These are phyloP conservation scores for Nothopassalora personata DNA, from an alignment of 2,329 filamentous ascomycete genomes.

Conservation along the genomic window DNA sequence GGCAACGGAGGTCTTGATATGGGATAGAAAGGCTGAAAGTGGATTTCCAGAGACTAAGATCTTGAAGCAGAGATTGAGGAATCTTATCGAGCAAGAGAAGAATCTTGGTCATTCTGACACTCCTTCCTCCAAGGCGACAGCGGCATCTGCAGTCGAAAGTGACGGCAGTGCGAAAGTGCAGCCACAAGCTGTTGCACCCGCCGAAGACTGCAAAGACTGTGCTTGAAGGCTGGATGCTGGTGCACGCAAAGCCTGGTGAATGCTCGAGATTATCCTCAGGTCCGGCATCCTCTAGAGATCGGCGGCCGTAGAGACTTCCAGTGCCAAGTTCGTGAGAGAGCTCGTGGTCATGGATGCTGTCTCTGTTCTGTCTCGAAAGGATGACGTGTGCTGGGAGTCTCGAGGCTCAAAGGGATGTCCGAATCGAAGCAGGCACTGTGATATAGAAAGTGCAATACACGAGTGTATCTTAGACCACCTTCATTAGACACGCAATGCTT, in stretches of 20 bases:
- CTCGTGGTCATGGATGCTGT: background rate
- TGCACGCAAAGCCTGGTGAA: background rate
- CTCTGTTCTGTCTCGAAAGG: background rate
- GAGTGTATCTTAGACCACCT: background rate
- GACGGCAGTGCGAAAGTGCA: background rate
- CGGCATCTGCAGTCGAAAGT: background rate
- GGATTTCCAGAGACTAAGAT: conserved; percentile 95
- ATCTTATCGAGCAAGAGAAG: conserved; percentile 71
- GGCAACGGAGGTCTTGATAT: conserved; percentile 56
- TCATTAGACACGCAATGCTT: background rate
- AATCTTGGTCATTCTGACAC: conserved; percentile 67
- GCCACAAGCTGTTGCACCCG: background rate
- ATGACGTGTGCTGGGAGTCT: background rate
- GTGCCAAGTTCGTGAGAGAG: too few relatives aligned
- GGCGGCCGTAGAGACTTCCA: background rate
- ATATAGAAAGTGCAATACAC: background rate
- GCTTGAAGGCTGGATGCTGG: background rate
- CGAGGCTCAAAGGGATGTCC: background rate
- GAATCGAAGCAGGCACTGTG: background rate
- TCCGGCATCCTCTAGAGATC: background rate
- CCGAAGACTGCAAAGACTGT: conserved; percentile 7
- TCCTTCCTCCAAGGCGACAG: conserved; percentile 23
- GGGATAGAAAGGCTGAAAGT: conserved; percentile 81
- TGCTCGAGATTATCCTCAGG: background rate
- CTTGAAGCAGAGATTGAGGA: conserved; percentile 75